A percentile compares a stretch with the other conserved stretches of the same genome.
These are phyloP conservation scores for Glycine soja DNA, from an alignment of 306 rosid genomes.

Conservation along the genomic window DNA sequence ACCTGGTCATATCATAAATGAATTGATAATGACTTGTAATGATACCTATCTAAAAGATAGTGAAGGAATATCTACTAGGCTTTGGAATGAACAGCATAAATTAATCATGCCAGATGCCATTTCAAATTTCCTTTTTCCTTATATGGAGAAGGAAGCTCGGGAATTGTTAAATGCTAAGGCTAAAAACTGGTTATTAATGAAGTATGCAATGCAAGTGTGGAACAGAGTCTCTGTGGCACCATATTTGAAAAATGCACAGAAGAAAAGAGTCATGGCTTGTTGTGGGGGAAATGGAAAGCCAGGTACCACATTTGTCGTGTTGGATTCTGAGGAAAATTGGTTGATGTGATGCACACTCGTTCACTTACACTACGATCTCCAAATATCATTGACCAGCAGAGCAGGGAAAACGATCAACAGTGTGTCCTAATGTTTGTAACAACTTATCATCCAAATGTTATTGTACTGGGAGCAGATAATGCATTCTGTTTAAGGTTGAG, in stretches of 20 bases:
- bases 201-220: constrained; percentile 58
- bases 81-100: constrained; percentile 62
- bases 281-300: constrained; percentile 64
- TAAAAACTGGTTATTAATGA: constrained; percentile 51
- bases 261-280: constrained; percentile 54
- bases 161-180: constrained; percentile 49
- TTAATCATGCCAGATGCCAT: constrained; percentile 52
- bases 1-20: constrained; percentile 46
- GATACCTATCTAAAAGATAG: constrained; percentile 44
- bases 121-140: constrained; percentile 54
- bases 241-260: constrained; percentile 33
- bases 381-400: constrained; percentile 54
- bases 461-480: constrained; percentile 58
- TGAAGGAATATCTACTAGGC: constrained; percentile 43
- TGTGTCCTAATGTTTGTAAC: constrained; percentile 52
- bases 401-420: constrained; percentile 52
- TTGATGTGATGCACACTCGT: constrained; percentile 58
- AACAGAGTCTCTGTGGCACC: constrained; percentile 56
- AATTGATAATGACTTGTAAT: constrained; percentile 46
- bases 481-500: constrained; percentile 52
- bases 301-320: constrained; percentile 57
- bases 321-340: constrained; percentile 54
- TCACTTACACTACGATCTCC: constrained; percentile 54
- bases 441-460: constrained; percentile 50
- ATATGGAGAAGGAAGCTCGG: constrained; percentile 62